A percentile compares a stretch with the other conserved stretches of the same genome.
phyloP scores from a whole-genome alignment of 169 alveolate species.

The Eimeria mitis region DNA sequence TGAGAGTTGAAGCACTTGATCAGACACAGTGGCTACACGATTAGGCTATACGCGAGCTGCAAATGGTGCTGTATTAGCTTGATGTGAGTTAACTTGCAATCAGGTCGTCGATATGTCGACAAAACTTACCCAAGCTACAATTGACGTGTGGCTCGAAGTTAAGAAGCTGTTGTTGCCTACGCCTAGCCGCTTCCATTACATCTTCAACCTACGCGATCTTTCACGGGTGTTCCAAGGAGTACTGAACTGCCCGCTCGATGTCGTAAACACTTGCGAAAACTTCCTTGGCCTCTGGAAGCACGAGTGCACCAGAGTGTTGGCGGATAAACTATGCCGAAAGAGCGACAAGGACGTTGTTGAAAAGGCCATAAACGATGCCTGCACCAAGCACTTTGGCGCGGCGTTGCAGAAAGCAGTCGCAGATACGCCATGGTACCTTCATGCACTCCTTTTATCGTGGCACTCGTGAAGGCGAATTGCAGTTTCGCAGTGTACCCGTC shows the following conservation, averaged over 20 bases:
- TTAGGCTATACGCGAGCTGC: background rate
- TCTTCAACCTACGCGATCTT: constrained; percentile 98
- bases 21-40: background rate
- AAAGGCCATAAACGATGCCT: constrained; percentile 86
- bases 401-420: constrained; percentile 79
- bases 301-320: constrained; percentile 97
- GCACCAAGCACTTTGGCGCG: constrained; percentile 90
- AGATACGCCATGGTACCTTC: constrained; percentile 69
- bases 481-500: background rate
- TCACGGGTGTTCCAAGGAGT: constrained; percentile 98
- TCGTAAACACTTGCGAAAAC: constrained; percentile 86
- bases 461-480: constrained; percentile 87
- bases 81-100: constrained; percentile 73
- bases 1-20: background rate
- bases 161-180: constrained; percentile 88
- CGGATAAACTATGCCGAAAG: constrained; percentile 96
- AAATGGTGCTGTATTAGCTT: background rate
- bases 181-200: constrained; percentile 97
- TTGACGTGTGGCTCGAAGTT: constrained; percentile 93
- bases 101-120: constrained; percentile 91
- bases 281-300: constrained; percentile 97
- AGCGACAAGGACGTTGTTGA: constrained; percentile 93
- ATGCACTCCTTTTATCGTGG: constrained; percentile 88
- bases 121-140: constrained; percentile 94
- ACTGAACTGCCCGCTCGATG: constrained; percentile 86